Evolutionary conservation across 2,329 filamentous ascomycete genomes (phyloP), one percentile per base, ranked within the genome.

Genomic region (Cryphonectria naterciae): DNA sequence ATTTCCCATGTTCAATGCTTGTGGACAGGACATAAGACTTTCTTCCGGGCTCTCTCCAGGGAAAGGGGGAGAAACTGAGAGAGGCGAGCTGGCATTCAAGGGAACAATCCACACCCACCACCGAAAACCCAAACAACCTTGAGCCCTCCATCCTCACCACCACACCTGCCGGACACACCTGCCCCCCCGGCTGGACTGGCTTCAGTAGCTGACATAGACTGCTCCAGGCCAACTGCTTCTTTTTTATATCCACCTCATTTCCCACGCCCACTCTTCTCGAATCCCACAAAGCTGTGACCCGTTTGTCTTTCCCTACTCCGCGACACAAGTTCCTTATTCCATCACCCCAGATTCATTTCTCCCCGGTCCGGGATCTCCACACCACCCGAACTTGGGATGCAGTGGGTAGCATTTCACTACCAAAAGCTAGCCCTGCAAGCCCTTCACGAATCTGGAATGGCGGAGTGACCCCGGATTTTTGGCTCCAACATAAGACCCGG

Each of bases 391-490:
- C 46, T 39, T 46, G 64, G 39, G 64, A 28, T 49, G 54, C 15
- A 60, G 37, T 43, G 39, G 68, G 61, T 64, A 67, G 68, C n/a
- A 39, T 8, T 65, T 7, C 54, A 35, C 43, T 62, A 41, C 70
- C 64, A 60, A 61, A 25, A 17, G 25, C 43, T 43, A 61, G 22
- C 54, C 56, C 54, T 72, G 64, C 39, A 61, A 52, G 43, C 37
- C 65, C 56, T 54, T 68, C 64, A 65, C 68, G 32, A 62, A 71
- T 63, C 43, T 56, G 54, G 71, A 17, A 54, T 72, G 69, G 63
- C 69, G 52, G 43, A 63, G 43, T 63, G 66, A 70, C 71, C 71
- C 68, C 71, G 71, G 71, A 72, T 68, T 72, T 72, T 71, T 64
- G 63, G 46, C 67, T 71, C 67, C 67, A 67, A 64, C 65, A 70